Evolutionary conservation across 345 rosid genomes (phyloP), one percentile per base, ranked within the genome.

Genomic region (Gossypium ekmanianum): DNA sequence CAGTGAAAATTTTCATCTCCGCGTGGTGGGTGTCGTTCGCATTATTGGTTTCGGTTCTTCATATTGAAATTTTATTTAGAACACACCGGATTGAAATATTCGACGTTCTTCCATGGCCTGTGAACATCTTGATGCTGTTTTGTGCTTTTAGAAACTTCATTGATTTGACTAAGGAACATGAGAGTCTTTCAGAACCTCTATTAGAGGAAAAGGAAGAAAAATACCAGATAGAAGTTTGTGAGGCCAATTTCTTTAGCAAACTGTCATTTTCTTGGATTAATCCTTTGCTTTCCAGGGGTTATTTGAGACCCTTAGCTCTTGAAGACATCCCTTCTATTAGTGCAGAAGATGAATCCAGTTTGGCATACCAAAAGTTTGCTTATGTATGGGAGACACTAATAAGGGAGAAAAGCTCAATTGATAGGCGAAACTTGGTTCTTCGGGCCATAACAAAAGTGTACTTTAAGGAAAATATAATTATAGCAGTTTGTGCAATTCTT

Each of bases 21-120:
- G 56, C 83, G 29, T 94, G 98, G 98, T 94, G 95, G 97, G 69
- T 87, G n/a, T 79, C 76, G 34, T 90, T 85, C 64, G 79, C 84
- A 71, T 72, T 86, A 11, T 75, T 89, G 73, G 80, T 77, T 72
- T 80, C 88, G 55, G 88, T 85, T 74, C 68, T 84, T 17, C 82
- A 84, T 69, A 71, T 84, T 59, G 80, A 74, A 61, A 74, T 69
- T 61, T 77, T 92, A 47, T 56, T 71, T 7, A 81, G 74, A 50
- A 81, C 84, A 48, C 55, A 67, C 10, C 68, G 78, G n/a, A 73
- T 89, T 48, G 74, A 71, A 67, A 57, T 81, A 61, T 70, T 87
- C 2, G 86, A 87, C 63, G 2, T 81, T 11, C 24, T 87, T 11
- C 74, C 91, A 50, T 90, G 86, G 86, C 85, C 82, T 12, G 73